A percentile compares a stretch with the other conserved stretches of the same genome.
Conservation (phyloP, 768 basidiomycete species). For the Heimioporus sp. region DNA sequence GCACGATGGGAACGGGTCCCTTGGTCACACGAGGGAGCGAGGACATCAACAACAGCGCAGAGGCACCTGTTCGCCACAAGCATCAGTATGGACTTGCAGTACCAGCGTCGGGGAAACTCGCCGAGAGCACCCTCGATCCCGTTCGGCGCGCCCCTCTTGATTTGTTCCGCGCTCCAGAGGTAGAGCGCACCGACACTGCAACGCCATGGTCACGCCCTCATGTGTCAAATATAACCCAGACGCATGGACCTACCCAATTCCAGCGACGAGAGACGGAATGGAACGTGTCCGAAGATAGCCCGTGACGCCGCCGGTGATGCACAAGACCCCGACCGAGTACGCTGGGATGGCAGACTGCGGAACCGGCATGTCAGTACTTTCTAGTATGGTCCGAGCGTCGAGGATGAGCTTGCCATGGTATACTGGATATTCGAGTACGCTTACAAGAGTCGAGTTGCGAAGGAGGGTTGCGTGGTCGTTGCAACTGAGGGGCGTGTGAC, state of each 20-base stretch:
- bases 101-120: constrained; percentile 28
- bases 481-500: constrained; percentile 13
- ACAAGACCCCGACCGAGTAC: constrained; percentile 72
- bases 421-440: constrained; percentile 13
- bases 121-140: constrained; percentile 82
- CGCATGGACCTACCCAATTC: constrained; percentile 56
- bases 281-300: constrained; percentile 73
- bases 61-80: constrained; percentile 53
- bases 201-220: background rate
- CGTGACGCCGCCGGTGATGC: constrained; percentile 72
- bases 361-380: constrained; percentile 22
- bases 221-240: background rate
- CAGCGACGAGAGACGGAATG: constrained; percentile 80
- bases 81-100: background rate
- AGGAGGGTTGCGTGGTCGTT: background rate
- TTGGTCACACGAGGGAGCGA: constrained; percentile 71
- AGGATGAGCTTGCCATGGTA: constrained; percentile 30
- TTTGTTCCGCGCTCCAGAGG: constrained; percentile 74
- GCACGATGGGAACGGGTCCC: constrained; percentile 66
- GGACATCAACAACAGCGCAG: constrained; percentile 69
- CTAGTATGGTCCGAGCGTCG: background rate
- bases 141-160: constrained; percentile 68
- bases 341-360: constrained; percentile 79
- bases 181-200: constrained; percentile 74
- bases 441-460: constrained; percentile 14